phyloP scores from a whole-genome alignment of 2,329 filamentous ascomycete genomes.

The Xylaria sp. region DNA sequence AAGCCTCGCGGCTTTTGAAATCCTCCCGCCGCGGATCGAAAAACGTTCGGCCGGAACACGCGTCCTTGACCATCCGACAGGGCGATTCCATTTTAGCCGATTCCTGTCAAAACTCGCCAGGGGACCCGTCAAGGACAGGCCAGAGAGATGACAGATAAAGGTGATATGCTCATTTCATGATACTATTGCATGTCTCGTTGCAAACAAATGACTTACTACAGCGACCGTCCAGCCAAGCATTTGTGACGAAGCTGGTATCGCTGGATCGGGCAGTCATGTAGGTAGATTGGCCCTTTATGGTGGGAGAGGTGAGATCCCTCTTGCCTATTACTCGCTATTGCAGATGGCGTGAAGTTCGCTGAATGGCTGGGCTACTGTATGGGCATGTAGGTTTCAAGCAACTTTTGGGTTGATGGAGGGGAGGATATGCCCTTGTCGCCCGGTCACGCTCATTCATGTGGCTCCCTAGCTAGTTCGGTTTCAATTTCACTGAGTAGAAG shows the following conservation, averaged over 20 bases:
- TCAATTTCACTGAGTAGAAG: background rate
- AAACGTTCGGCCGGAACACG: conserved; percentile 16
- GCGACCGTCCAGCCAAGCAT: conserved; percentile 29
- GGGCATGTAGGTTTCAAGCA: conserved; percentile 17
- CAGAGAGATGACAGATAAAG: conserved; percentile 15
- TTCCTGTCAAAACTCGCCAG: conserved; percentile 6
- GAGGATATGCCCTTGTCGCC: conserved; percentile 16
- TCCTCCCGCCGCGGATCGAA: conserved; percentile 15
- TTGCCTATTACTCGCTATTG: conserved; percentile 16
- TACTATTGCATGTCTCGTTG: conserved; percentile 19
- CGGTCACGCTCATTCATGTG: conserved; percentile 7
- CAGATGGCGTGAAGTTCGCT: conserved; percentile 3
- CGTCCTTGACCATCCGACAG: conserved; percentile 17
- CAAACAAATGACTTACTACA: conserved; percentile 33
- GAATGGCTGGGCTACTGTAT: conserved; percentile 19
- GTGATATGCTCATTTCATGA: conserved; percentile 12
- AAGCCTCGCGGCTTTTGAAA: conserved; percentile 17
- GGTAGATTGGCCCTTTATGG: conserved; percentile 16
- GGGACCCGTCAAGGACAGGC: background rate
- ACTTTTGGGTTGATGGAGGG: background rate
- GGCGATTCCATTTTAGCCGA: conserved; percentile 10
- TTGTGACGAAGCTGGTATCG: conserved; percentile 18
- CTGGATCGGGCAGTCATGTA: conserved; percentile 33
- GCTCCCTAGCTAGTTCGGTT: background rate
- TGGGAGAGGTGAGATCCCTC: conserved; percentile 17